Conservation (phyloP, 2,329 filamentous ascomycete genomes). For the Hypoxylon sp. region DNA sequence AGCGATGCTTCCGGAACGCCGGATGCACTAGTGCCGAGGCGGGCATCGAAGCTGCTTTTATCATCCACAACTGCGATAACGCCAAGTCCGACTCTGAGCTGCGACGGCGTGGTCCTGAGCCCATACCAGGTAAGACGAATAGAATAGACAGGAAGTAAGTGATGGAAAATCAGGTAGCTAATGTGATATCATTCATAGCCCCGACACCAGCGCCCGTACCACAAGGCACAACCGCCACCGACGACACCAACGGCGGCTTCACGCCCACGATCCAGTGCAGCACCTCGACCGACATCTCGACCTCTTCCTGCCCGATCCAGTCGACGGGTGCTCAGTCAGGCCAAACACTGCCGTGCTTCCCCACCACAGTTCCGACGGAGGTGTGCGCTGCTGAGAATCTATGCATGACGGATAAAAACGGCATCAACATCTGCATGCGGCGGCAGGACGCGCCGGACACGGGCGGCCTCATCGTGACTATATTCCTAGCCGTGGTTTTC, state of each 20-base stretch:
- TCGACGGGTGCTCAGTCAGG: conserved; percentile 56
- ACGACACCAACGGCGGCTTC: conserved; percentile 8
- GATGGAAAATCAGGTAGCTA: not conserved
- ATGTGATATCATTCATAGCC: conserved; percentile 11
- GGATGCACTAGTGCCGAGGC: conserved; percentile 58
- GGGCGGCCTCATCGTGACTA: conserved; percentile 64
- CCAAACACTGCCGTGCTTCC: conserved; percentile 59
- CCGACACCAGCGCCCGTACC: conserved; percentile 34
- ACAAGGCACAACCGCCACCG: conserved; percentile 14
- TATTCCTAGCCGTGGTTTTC: conserved; percentile 63
- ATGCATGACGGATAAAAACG: conserved; percentile 61
- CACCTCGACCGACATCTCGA: conserved; percentile 46
- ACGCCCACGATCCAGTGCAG: conserved; percentile 24
- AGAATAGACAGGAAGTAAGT: not conserved
- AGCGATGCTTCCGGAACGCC: conserved; percentile 57
- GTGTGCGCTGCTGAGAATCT: conserved; percentile 62
- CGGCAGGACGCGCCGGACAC: conserved; percentile 59
- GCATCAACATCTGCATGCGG: conserved; percentile 62
- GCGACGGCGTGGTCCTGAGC: conserved; percentile 45
- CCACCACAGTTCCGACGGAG: conserved; percentile 54
- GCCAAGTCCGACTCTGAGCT: conserved; percentile 44
- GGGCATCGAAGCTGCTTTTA: conserved; percentile 54
- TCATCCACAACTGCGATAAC: conserved; percentile 54
- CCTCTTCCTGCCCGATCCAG: conserved; percentile 59
- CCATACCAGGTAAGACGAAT: conserved; percentile 44